Evolutionary conservation across 192 early-diverging fungal species (phyloP).

Genomic region (Gamsiella multidivaricata): DNA sequence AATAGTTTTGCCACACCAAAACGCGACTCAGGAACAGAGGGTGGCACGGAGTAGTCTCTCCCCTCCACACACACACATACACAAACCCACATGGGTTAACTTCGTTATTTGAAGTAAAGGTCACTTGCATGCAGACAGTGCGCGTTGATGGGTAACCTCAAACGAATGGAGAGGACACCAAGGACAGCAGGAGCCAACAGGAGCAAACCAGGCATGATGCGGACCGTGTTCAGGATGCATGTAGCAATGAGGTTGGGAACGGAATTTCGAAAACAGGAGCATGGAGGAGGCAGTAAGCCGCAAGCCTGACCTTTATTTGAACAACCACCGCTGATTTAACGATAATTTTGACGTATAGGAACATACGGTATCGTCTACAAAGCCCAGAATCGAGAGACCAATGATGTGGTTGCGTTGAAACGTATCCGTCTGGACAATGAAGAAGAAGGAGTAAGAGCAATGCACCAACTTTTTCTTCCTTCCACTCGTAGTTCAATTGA

Average conservation of each 20-base stretch:
- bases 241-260: too few relatives aligned
- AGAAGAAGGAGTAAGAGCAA: conserved; percentile 82
- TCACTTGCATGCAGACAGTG: too few relatives aligned
- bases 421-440: conserved; percentile 91
- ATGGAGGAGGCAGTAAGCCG: not conserved
- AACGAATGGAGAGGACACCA: too few relatives aligned
- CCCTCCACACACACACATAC: too few relatives aligned
- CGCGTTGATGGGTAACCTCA: too few relatives aligned
- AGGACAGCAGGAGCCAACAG: too few relatives aligned
- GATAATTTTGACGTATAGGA: conserved; percentile 52
- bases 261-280: not conserved
- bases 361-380: conserved; percentile 99
- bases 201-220: too few relatives aligned
- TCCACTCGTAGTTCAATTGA: not conserved
- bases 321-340: not conserved
- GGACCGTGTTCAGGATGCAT: too few relatives aligned
- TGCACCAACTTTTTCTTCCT: not conserved
- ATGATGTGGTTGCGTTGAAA: conserved; percentile 98
- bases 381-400: conserved; percentile 93
- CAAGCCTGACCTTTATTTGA: not conserved
- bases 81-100: too few relatives aligned
- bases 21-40: not conserved
- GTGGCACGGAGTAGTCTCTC: too few relatives aligned
- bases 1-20: not conserved
- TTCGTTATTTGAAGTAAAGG: too few relatives aligned